These are phyloP conservation scores for Diaporthe australafricana DNA, from an alignment of 2,329 filamentous ascomycete genomes.

Conservation along the genomic window DNA sequence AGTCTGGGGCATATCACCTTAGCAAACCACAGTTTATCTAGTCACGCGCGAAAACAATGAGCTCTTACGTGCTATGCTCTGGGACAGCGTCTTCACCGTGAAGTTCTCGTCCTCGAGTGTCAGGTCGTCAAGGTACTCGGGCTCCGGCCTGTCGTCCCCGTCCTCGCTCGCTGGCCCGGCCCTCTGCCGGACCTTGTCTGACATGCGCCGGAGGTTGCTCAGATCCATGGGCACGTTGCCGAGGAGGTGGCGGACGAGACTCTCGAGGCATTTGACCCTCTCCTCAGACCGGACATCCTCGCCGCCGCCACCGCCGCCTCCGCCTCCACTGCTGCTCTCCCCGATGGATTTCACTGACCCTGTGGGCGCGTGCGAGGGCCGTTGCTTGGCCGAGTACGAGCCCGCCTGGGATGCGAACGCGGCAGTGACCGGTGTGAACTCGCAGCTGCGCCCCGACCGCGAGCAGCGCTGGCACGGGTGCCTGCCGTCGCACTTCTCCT, in stretches of 20 bases:
- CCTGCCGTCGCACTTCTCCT: conserved; percentile 41
- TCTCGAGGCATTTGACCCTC: conserved; percentile 36
- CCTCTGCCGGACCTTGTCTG: conserved; percentile 35
- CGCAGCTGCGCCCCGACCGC: conserved; percentile 37
- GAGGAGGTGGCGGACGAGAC: conserved; percentile 38
- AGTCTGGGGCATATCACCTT: conserved; percentile 51
- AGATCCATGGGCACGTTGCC: conserved; percentile 39
- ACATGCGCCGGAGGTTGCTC: conserved; percentile 40
- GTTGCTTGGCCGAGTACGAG: conserved; percentile 19
- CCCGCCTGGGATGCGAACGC: not conserved
- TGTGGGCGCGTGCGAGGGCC: not conserved
- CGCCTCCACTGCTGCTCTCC: conserved; percentile 2
- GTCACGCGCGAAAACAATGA: not conserved
- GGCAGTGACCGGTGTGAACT: conserved; percentile 31
- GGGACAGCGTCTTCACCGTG: conserved; percentile 54
- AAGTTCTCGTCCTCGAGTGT: conserved; percentile 52
- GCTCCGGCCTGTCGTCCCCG: conserved; percentile 36
- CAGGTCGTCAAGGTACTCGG: conserved; percentile 41
- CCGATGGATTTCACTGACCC: not conserved
- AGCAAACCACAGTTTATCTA: not conserved
- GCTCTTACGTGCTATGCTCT: conserved; percentile 54
- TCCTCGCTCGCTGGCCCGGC: conserved; percentile 28
- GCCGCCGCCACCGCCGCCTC: not conserved
- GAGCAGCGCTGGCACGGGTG: conserved; percentile 39
- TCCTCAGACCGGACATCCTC: conserved; percentile 28